Base-by-base conservation (phyloP, 2,329 filamentous ascomycete genomes). In the Alternaria consortialis region DNA sequence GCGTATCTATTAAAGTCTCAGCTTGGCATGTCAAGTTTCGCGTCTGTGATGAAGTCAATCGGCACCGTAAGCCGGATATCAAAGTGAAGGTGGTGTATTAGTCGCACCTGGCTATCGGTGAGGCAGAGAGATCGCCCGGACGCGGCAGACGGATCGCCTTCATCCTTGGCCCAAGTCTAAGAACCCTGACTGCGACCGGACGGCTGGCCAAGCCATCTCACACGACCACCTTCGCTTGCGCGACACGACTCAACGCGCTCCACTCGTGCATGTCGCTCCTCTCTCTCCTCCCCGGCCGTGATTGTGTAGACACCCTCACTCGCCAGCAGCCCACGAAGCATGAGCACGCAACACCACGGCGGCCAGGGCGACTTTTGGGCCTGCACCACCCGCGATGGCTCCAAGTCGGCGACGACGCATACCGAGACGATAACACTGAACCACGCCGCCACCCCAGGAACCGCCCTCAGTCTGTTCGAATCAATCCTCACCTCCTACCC, bases 401-500 rank as follows among this genome's bases (percentile, higher is more conserved):
- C 47, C 53, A 47, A 15, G 25, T 25, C 34, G 37, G 23, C 36
- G 20, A 42, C 51, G 39, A 48, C 32, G 52, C 56, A 23, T 53
- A 62, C 60, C 42, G 55, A 62, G n/a, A 31, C 62, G 12, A 40
- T 29, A 42, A 20, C 42, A 34, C 27, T 5, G 47, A 40, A 20
- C 53, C 50, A 34, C 52, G 63, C 51, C 20, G 50, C 62, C 58
- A 48, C 27, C 15, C 40, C 50, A 17, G 29, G 27, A 2, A 46
- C 59, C 53, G 32, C 66, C 27, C 74, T 78, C 65, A 77, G 73
- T 66, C 72, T 71, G 52, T 86, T 88, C 71, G 86, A 88, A 74
- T 76, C 81, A 66, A 76, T 87, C 65, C 74, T 88, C 64, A 85
- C 84, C 50, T 82, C 84, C 20, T 84, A 87, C 73, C 83, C 84